These are phyloP conservation scores for Epichloe hybrida DNA, from an alignment of 2,329 filamentous ascomycete species.

Conservation along the genomic window DNA sequence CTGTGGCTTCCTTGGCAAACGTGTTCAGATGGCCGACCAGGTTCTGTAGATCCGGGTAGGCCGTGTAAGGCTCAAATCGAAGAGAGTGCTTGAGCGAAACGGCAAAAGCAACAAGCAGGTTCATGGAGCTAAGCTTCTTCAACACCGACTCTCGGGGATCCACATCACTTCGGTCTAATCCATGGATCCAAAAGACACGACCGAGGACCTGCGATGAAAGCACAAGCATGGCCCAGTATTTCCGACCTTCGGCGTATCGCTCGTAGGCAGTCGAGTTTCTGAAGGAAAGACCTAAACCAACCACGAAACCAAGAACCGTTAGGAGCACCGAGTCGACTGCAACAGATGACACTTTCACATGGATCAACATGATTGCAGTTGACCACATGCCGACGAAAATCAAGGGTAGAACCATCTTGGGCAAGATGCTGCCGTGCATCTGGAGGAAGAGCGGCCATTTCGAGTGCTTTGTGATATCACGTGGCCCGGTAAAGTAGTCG, in stretches of 20 bases:
- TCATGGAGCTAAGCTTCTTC: too few species aligned
- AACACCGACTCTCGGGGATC: too few species aligned
- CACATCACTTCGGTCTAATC: too few species aligned
- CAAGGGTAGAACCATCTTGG: slow-evolving; percentile 60
- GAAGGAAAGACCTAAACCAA: slow-evolving; percentile 66
- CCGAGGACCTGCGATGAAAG: slow-evolving; percentile 48
- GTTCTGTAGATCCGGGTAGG: too few species aligned
- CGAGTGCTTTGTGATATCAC: slow-evolving; percentile 58
- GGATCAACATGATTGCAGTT: slow-evolving; percentile 46
- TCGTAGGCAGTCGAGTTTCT: slow-evolving; percentile 68
- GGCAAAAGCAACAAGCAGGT: too few species aligned
- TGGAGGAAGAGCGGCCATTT: slow-evolving; percentile 66
- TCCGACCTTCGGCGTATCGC: slow-evolving; percentile 51
- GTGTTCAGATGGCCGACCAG: too few species aligned
- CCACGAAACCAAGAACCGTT: slow-evolving; percentile 69
- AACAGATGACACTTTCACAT: slow-evolving; percentile 27
- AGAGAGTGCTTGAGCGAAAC: too few species aligned
- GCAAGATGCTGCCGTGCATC: slow-evolving; percentile 61
- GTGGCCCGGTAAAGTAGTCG: slow-evolving; percentile 52
- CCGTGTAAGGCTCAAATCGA: too few species aligned
- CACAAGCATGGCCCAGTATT: slow-evolving; percentile 47
- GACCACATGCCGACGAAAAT: slow-evolving; percentile 50
- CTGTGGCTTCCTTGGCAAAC: too few species aligned
- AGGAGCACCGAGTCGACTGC: slow-evolving; percentile 37
- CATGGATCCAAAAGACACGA: too few species aligned